These are phyloP conservation scores for Puya raimondii DNA, from an alignment of 176 grass and related monocot species.

Conservation along the genomic window DNA sequence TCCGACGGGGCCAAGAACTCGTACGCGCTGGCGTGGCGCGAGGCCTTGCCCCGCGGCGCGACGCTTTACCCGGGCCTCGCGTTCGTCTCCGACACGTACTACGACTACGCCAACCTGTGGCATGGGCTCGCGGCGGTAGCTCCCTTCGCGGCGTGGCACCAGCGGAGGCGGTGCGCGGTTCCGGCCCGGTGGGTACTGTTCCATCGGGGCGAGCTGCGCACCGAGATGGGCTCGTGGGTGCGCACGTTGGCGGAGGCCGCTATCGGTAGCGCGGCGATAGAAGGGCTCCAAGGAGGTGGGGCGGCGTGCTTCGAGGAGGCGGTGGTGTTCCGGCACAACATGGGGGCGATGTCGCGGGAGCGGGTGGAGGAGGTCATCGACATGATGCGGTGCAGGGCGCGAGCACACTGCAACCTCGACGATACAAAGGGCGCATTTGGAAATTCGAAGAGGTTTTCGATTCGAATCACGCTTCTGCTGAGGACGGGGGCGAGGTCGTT, in stretches of 20 bases:
- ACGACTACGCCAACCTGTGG: constrained; percentile 25
- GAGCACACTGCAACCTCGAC: constrained; percentile 14
- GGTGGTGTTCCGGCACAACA: constrained; percentile 23
- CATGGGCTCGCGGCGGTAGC: constrained; percentile 16
- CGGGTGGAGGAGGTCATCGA: constrained; percentile 22
- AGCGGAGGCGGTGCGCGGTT: constrained; percentile 13
- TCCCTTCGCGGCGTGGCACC: constrained; percentile 26
- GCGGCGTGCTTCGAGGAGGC: constrained; percentile 28
- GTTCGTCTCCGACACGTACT: constrained; percentile 27
- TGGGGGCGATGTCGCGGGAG: constrained; percentile 20
- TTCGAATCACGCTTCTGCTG: constrained; percentile 19
- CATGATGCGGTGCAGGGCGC: constrained; percentile 30
- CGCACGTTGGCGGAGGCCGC: constrained; percentile 5
- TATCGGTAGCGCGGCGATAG: constrained; percentile 8
- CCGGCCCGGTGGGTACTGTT: constrained; percentile 25
- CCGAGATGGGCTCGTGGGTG: constrained; percentile 9
- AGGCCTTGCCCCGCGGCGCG: constrained; percentile 13
- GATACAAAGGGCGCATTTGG: not conserved
- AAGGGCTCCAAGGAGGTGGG: not conserved
- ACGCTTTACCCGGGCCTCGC: constrained; percentile 18
- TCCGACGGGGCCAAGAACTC: constrained; percentile 20
- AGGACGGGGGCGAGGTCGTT: constrained; percentile 22
- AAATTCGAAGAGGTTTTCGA: not conserved
- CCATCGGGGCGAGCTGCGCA: constrained; percentile 24
- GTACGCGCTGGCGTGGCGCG: constrained; percentile 18